phyloP scores from a whole-genome alignment of 1,284 basidiomycete genomes.

The Trametes versicolor region DNA sequence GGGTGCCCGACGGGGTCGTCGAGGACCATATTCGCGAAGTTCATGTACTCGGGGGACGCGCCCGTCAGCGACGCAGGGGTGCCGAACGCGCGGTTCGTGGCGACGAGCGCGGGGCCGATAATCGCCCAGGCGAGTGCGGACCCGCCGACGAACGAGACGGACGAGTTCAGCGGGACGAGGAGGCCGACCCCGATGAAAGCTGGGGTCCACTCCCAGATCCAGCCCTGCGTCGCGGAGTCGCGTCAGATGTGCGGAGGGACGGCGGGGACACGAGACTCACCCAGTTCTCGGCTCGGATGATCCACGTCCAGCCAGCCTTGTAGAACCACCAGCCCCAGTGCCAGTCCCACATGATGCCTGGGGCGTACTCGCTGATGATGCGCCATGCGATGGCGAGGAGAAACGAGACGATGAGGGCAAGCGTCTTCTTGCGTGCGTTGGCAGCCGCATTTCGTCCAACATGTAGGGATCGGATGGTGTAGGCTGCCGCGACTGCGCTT shows the following conservation, averaged over 20 bases:
- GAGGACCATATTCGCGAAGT: conserved; percentile 48
- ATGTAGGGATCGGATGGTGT: conserved; percentile 74
- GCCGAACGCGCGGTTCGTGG: conserved; percentile 61
- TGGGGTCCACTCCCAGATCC: conserved; percentile 39
- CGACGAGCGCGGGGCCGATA: conserved; percentile 65
- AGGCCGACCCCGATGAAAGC: conserved; percentile 56
- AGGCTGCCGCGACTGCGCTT: conserved; percentile 73
- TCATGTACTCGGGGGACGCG: conserved; percentile 53
- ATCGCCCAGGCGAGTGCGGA: conserved; percentile 72
- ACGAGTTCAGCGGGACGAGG: conserved; percentile 35
- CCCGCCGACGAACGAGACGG: conserved; percentile 60
- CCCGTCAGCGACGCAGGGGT: conserved; percentile 46
- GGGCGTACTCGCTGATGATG: conserved; percentile 67
- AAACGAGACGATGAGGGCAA: conserved; percentile 62
- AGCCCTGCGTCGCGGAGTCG: conserved; percentile 35
- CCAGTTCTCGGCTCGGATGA: conserved; percentile 39
- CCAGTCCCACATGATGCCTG: conserved; percentile 56
- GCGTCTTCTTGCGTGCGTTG: conserved; percentile 66
- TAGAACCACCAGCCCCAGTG: conserved; percentile 41
- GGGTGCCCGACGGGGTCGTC: conserved; percentile 49
- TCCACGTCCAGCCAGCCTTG: conserved; percentile 40
- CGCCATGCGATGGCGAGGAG: conserved; percentile 60
- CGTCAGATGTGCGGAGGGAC: not conserved
- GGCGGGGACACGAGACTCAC: conserved; percentile 8
- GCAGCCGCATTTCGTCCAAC: conserved; percentile 58